Percentiles rank a stretch among this genome's conserved stretches.
Evolutionary conservation across 257 asterid species (phyloP).

Genomic region (Ilex asprella): DNA sequence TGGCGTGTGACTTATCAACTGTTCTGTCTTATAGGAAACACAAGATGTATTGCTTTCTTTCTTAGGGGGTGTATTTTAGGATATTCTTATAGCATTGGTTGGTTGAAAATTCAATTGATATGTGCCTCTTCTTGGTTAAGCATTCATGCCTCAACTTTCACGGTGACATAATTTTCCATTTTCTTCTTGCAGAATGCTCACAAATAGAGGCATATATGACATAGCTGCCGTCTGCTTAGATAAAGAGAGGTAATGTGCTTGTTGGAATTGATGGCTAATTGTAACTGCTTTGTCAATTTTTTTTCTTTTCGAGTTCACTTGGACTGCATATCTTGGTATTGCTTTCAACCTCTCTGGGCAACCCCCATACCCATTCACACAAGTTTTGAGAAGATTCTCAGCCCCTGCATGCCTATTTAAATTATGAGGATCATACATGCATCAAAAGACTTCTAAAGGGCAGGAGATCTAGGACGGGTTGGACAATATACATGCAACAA

Average conservation of each 20-base stretch:
- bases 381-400: not conserved
- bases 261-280: not conserved
- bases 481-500: too few species aligned
- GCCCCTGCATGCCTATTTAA: not conserved
- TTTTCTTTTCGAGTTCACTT: not conserved
- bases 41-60: too few species aligned
- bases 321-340: not conserved
- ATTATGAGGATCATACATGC: not conserved
- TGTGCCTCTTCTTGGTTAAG: too few species aligned
- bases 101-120: too few species aligned
- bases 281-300: not conserved
- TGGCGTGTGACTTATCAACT: too few species aligned
- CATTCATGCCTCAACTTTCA: too few species aligned
- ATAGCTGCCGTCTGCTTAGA: conserved; percentile 69
- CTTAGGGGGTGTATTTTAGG: too few species aligned
- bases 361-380: not conserved
- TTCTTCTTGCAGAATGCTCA: conserved; percentile 62
- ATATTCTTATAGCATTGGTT: too few species aligned
- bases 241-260: conserved; percentile 39
- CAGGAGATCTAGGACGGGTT: too few species aligned
- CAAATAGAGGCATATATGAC: conserved; percentile 55
- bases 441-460: too few species aligned
- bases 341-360: too few species aligned
- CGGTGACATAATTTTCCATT: not conserved
- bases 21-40: too few species aligned